Percentiles rank a stretch among this genome's conserved stretches.
These are phyloP conservation scores for Diaporthe australafricana DNA, from an alignment of 2,329 filamentous ascomycete species.

Conservation along the genomic window DNA sequence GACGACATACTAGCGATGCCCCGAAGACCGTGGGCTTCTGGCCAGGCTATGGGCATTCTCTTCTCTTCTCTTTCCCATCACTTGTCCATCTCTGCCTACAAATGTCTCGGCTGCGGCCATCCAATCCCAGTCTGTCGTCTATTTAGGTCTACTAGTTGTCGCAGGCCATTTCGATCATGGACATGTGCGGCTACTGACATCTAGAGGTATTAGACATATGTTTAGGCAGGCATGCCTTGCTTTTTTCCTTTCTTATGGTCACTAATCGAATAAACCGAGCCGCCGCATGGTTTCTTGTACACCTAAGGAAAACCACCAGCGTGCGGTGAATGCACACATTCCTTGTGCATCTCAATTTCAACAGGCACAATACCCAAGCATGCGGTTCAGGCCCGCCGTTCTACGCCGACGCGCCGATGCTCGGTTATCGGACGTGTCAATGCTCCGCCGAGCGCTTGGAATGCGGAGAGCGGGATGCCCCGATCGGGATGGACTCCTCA, in stretches of 20 bases:
- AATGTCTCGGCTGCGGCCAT: too few species aligned
- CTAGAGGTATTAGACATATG: background rate
- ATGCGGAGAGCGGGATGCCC: background rate
- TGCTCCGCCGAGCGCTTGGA: background rate
- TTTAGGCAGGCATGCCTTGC: background rate
- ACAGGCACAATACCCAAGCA: background rate
- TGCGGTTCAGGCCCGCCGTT: background rate
- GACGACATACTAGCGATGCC: background rate
- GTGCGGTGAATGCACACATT: too few species aligned
- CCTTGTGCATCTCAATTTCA: background rate
- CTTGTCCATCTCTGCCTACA: background rate
- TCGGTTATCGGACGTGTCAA: background rate
- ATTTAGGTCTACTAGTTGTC: too few species aligned
- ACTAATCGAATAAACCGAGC: background rate
- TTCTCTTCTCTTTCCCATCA: background rate
- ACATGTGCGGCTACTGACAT: background rate
- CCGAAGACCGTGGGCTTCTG: background rate
- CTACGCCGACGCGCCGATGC: background rate
- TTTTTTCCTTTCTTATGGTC: background rate
- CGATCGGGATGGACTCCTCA: background rate
- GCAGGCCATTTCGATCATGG: background rate
- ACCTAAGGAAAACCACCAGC: too few species aligned
- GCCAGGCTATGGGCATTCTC: background rate
- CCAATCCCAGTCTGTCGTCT: too few species aligned
- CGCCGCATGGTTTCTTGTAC: too few species aligned